Evolutionary conservation across 345 rosid species (phyloP), one percentile per base, ranked within the genome.

Genomic region (Hibiscus trionum): DNA sequence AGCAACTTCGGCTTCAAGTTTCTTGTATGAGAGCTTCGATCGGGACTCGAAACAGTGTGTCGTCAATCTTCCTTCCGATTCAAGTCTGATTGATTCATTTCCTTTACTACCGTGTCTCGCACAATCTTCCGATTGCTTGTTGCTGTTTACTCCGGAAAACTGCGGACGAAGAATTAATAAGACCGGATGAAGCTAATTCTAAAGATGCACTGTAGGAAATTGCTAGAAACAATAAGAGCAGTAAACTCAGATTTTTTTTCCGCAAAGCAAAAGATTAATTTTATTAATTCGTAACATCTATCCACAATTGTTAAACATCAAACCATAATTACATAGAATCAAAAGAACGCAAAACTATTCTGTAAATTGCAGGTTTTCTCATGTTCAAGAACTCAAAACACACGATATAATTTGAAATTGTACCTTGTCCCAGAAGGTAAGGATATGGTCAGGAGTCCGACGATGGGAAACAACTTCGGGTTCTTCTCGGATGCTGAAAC

Each of bases 391-490:
- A 35, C 39, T 58, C 11, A 15, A 24, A 24, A 21, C 11, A 2
- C 4, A 11, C 35, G 7, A 35, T 19, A 26, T 2, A 42, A 16
- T 15, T 15, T 64, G 76, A 4, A 11, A 71, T 15, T 4, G 10
- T 72, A 81, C 81, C 73, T 69, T 73, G 70, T 3, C 2, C 37
- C 56, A 8, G 5, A 78, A 4, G 24, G 49, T 10, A n/a, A 15
- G 31, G 16, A 73, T 6, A 11, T n/a, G 1, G 52, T 3, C 11
- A 4, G 12, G 37, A 47, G 55, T n/a, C 29, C 44, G 50, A 3
- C 58, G 21, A 53, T 14, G 56, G 35, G 60, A 61, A 69, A 26
- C 37, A 26, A n/a, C 67, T 59, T 14, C 77, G 60, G 62, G 71
- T 53, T 64, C 77, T 53, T 64, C 77, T 21, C 19, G 26, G 27